Conservation (phyloP, 2,329 filamentous ascomycete genomes). For the Clarireedia sp. region DNA sequence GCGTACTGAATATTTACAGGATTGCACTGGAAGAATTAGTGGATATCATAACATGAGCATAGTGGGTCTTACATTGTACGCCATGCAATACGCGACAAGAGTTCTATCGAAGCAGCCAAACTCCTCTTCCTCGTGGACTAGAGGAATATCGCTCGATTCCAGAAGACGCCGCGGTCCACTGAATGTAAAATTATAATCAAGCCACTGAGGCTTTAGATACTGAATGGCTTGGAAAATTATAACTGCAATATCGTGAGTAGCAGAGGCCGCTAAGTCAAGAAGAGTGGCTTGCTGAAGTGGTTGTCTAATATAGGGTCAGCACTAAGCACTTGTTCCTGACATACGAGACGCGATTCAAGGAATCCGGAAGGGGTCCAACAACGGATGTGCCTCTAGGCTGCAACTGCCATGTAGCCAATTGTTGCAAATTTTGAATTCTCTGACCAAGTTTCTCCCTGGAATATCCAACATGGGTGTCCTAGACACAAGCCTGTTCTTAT, state of each 20-base stretch:
- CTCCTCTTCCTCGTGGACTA: conserved; percentile 48
- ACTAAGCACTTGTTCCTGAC: not conserved
- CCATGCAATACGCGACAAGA: conserved; percentile 60
- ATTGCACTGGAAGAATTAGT: conserved; percentile 32
- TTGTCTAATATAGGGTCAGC: conserved; percentile 21
- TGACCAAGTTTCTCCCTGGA: too few relatives aligned
- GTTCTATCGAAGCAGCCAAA: conserved; percentile 57
- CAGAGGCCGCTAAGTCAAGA: conserved; percentile 55
- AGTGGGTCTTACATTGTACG: conserved; percentile 45
- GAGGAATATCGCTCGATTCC: conserved; percentile 36
- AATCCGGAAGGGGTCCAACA: too few relatives aligned
- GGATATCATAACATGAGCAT: not conserved
- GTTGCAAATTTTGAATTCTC: too few relatives aligned
- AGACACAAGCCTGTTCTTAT: too few relatives aligned
- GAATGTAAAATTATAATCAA: conserved; percentile 54
- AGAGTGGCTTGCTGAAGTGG: conserved; percentile 48
- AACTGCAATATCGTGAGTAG: conserved; percentile 56
- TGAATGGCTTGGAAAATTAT: conserved; percentile 53
- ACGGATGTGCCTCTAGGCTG: too few relatives aligned
- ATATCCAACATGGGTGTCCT: too few relatives aligned
- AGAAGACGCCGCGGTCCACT: conserved; percentile 49
- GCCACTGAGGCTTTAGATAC: conserved; percentile 58
- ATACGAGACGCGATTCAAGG: not conserved
- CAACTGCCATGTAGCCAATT: too few relatives aligned
- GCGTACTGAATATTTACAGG: conserved; percentile 59